Base-by-base conservation (phyloP, 2,329 filamentous ascomycete genomes). In the Blastomyces gilchristii region DNA sequence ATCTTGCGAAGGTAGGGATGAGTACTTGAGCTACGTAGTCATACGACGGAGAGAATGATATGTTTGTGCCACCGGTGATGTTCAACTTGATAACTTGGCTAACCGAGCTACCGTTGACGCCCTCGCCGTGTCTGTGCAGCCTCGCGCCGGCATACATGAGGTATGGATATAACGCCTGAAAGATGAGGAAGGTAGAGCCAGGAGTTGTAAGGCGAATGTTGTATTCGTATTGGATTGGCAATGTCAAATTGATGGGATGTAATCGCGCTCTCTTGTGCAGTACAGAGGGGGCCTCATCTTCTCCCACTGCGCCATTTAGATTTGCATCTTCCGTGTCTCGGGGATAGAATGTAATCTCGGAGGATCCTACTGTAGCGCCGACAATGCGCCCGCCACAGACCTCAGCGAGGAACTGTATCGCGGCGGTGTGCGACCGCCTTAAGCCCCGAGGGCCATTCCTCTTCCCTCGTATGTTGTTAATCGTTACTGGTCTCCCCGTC, bases 161-260 rank as follows among this genome's bases (percentile, higher is more conserved):
- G 66, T 81, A 85, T 0, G 84, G 84, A 49, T 86, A 78, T 3
- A 86, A 73, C 5, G 84, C 83, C 69, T 86, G 84, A 61, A 86
- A 77, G 0, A 84, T 79, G 14, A 86, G 74, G 57, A 79, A 82
- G 5, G 83, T 77, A 22, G 80, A 81, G 0, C 84, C 84, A 0
- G 82, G 81, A 2, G 79, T 80, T 2, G 75, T 71, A 47, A 82
- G 75, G 22, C 72, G 69, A 47, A 82, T 76, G 3, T 71, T 69
- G 56, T 78, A 76, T 62, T 76, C 74, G 16, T 70, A 61, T 58
- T 72, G 65, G 14, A 72, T 63, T n/a, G 63, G 50, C 11, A 68
- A 61, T 34, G 41, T 18, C 16, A 34, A 11, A 34, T 16, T 28
- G 31, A 59, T 43, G 22, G 49, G 39, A 39, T 52, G 39, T n/a